Evolutionary conservation across 163 green algal species (phyloP), one percentile per base, ranked within the genome.

Genomic region (Prototheca wickerhamii): DNA sequence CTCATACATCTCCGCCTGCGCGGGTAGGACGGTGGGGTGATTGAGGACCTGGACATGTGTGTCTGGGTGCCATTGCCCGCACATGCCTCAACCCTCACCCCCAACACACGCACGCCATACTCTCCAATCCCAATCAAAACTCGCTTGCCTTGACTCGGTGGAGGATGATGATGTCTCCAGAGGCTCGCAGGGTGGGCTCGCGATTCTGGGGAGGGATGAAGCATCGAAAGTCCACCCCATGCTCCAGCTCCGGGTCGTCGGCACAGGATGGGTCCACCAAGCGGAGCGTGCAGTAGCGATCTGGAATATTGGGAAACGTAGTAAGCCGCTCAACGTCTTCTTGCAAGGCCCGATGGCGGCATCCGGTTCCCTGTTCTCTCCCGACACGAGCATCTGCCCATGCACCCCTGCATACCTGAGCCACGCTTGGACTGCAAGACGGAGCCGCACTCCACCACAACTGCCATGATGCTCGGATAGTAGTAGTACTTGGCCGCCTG

Each of bases 81-180:
- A 44, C 37, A 44, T 60, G 54, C 4, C 30, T 29, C 29, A 63
- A 60, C 28, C 4, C 30, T 23, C 17, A 46, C 32, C 28, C 2
- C 3, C 26, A 29, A 42, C 12, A 15, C 12, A 40, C 1, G 52
- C 29, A 28, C 32, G n/a, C 49, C 8, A 60, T 6, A 60, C 29
- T 7, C 30, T 26, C 30, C 32, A 20, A 28, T 44, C n/a, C 17
- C 59, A 44, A 4, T 21, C 60, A 26, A 29, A 4, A 59, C 6
- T 21, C 2, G 2, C 49, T 3, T 25, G 64, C 68, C 68, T 58
- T 66, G 29, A 67, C 58, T 26, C 72, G 57, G 42, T 79, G 72
- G 18, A 79, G 31, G 44, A 63, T 70, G 23, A 79, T 70, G 65
- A 79, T 79, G 63, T 79, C 72, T 6, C 72, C 72, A 21, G 57